Base-by-base conservation (phyloP, 1,284 basidiomycete genomes). In the Melampsora occidentalis region DNA sequence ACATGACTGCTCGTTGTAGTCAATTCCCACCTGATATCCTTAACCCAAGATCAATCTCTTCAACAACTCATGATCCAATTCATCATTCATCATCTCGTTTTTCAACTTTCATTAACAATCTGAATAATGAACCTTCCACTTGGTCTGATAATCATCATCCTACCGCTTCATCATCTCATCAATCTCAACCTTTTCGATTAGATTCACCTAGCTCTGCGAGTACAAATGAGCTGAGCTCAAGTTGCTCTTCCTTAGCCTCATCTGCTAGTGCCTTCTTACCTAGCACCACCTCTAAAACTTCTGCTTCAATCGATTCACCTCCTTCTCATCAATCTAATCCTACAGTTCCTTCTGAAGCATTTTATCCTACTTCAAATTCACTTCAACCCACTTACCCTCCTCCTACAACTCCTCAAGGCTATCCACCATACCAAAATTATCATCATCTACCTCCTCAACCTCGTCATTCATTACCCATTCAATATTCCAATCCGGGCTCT, bases 221-320 rank as follows among this genome's bases (percentile, higher is more conserved):
- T 39, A 65, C 71, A 39, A 65, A 39, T 39, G 64, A 59, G 9
- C 64, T 59, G 9, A 22, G 48, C 22, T 73, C 71, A 5, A 66
- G 71, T 57, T 73, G 63, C 35, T 73, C 71, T n/a, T 66, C 61
- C 39, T 35, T 67, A 4, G 63, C 71, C n/a, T 73, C 71, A 4
- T 59, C 49, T 46, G 48, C 51, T 16, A 64, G 49, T 25, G 53
- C 46, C 57, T 57, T 14, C 53, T 57, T 57, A 22, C 28, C 53
- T 22, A 57, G n/a, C 53, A n/a, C 53, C 14, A n/a, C n/a, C n/a
- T 57, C 53, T 7, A 22, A n/a, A 22, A 7, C 53, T 22, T 57
- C 53, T 18, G 7, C 53, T 57, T 57, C 18, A 22, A 6, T 42
- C 48, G 18, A 64, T 64, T 31, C 65, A 64, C 35, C 59, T 48